These are phyloP conservation scores for Macadamia integrifolia DNA, from an alignment of 164 flowering plant genomes.

Conservation along the genomic window DNA sequence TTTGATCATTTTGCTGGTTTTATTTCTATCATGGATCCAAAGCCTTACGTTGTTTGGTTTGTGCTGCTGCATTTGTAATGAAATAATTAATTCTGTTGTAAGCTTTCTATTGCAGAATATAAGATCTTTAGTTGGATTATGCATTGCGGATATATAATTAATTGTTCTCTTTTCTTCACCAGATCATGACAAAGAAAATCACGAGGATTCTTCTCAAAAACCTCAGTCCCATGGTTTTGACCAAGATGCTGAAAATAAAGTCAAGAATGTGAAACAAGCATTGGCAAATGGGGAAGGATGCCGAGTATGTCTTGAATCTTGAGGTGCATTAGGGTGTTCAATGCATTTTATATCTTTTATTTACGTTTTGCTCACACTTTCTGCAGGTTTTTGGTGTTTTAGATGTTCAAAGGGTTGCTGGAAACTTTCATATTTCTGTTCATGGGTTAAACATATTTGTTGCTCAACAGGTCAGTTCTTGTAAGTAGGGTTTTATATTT, in stretches of 20 bases:
- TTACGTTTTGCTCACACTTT: slow-evolving; percentile 2
- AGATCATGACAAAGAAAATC: slow-evolving; percentile 52
- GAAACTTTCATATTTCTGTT: slow-evolving; percentile 96
- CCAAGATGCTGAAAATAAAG: slow-evolving; percentile 66
- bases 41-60: no score
- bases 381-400: slow-evolving; percentile 88
- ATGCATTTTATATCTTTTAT: not conserved
- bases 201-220: slow-evolving; percentile 36
- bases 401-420: slow-evolving; percentile 99
- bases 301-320: slow-evolving; percentile 44
- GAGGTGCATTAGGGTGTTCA: not conserved
- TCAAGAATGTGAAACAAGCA: slow-evolving; percentile 84
- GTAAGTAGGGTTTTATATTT: no score
- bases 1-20: no score
- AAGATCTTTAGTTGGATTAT: no score
- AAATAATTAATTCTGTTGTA: no score
- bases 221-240: slow-evolving; percentile 60
- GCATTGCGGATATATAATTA: no score
- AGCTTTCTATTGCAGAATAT: no score
- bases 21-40: no score
- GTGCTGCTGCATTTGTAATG: no score
- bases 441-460: slow-evolving; percentile 93
- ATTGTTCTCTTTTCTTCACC: not conserved
- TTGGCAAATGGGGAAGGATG: slow-evolving; percentile 89
- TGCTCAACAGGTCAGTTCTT: slow-evolving; percentile 79